Base-by-base conservation (phyloP, 2,329 filamentous ascomycete species). In the Ascochyta fabae region DNA sequence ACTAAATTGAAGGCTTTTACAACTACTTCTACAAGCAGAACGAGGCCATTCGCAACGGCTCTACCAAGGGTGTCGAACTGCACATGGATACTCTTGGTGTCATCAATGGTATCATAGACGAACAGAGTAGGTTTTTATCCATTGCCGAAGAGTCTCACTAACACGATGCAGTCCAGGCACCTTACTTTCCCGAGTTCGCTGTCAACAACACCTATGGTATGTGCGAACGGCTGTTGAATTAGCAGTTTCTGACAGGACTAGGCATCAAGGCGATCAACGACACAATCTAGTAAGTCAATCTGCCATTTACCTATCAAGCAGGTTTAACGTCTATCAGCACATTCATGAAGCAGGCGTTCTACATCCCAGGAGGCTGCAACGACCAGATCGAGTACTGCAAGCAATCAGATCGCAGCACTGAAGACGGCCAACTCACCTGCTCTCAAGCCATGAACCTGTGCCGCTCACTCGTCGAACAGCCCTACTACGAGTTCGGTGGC, bases 11-110 rank as follows among this genome's bases (percentile, higher is more conserved):
- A 40, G 47, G 38, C 26, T 85, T 85, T 70, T 85, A 80, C 73
- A 79, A 82, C 55, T 80, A 84, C 62, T 85, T 86, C 69, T 80
- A 83, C 53, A 73, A 84, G 40, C 80, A 86, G 59, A 86, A 85
- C 53, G 68, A 80, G 51, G 76, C 78, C 27, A 84, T 86, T 59
- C 64, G 72, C 27, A 81, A 81, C 38, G 82, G 82, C 8, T 76
- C 70, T 0, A 59, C 72, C 12, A 65, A 77, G 1, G 83, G 83
- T 15, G 78, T 82, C 3, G 71, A 79, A 39, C 77, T 86, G 3
- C 74, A 80, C 27, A 83, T 85, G 52, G 81, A 84, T 54, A 82
- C 82, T 0, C 67, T 85, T 3, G 81, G 81, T 0, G 80, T 85
- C 51, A 80, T 83, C 36, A 84, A 84, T 57, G 83, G 82, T 10